These are phyloP conservation scores for Solanum chilense DNA, from an alignment of 257 asterid genomes.

Conservation along the genomic window DNA sequence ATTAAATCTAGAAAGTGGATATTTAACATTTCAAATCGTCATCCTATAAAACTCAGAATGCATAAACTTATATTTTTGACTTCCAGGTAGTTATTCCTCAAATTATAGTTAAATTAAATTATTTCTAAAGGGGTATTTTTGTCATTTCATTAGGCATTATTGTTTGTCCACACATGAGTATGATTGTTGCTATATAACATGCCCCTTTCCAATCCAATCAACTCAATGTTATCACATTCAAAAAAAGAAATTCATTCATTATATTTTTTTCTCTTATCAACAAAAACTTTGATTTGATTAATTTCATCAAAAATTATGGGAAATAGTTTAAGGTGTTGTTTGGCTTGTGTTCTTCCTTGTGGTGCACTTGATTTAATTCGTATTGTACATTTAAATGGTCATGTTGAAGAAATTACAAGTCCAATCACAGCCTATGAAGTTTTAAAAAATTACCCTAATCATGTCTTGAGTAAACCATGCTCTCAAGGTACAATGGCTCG, in stretches of 20 bases:
- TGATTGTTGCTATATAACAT: conserved; percentile 18
- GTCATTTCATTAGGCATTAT: neutral
- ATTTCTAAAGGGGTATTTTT: neutral
- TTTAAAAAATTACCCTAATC: conserved; percentile 57
- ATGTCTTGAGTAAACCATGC: conserved; percentile 56
- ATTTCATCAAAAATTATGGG: conserved; percentile 34
- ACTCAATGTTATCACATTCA: conserved; percentile 1
- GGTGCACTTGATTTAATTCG: conserved; percentile 98
- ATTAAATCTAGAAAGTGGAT: too few species aligned
- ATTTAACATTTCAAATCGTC: too few species aligned
- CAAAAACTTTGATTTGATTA: neutral
- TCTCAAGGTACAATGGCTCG: conserved; percentile 40
- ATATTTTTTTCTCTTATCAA: neutral
- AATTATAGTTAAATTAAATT: neutral
- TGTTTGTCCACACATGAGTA: neutral
- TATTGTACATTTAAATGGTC: conserved; percentile 70
- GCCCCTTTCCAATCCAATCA: conserved; percentile 1
- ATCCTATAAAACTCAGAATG: neutral
- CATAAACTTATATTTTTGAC: neutral
- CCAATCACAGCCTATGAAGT: conserved; percentile 69
- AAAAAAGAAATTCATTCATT: neutral
- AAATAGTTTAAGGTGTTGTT: conserved; percentile 85
- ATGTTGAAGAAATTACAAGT: conserved; percentile 64
- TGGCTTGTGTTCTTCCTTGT: conserved; percentile 94
- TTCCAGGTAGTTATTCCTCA: neutral